Base-by-base conservation (phyloP, 768 basidiomycete species). In the Mycena olivaceomarginata region DNA sequence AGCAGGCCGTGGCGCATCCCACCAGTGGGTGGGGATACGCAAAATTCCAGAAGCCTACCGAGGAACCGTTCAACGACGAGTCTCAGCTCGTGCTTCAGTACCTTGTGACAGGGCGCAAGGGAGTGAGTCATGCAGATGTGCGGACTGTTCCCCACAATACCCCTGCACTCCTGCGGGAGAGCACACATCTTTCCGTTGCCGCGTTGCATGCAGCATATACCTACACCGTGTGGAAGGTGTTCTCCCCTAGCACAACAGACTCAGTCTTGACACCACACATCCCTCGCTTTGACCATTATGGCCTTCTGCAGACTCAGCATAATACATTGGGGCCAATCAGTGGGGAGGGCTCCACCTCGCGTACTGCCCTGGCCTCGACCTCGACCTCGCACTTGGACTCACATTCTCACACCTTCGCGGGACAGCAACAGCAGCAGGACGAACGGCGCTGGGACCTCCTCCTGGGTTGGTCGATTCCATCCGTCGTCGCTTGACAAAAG, bases 21-120 rank as follows among this genome's bases (percentile, higher is more conserved):
- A 60, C 59, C 31, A 60, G 43, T 60, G 69, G 22, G 57, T 46
- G 5, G 48, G 70, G 62, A 64, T 71, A 71, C 48, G 20, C 70
- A 22, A 63, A 64, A 53, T 71, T 64, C 62, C 20, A 7, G 13
- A 71, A 63, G 62, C 70, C 60, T 22, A 6, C 46, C 46, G 62
- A 71, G 48, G 46, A 51, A 4, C 62, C 70, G 7, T 64, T 71
- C 60, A 60, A 60, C 22, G 62, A 71, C 43, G 62, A 71, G n/a
- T 71, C 70, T 45, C 62, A 71, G 60, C 46, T 71, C 37, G 70
- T 71, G 2, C 60, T 71, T 5, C 70, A 71, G 62, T 71, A 71
- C 41, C 22, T 71, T 53, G 40, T 53, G 22, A 51, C 31, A 22
- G 70, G 70, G 20, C 45, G 16, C 20, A 20, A 39, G 4, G 70